Conservation (phyloP, 495 filamentous ascomycete species). For the Tricharina praecox region DNA sequence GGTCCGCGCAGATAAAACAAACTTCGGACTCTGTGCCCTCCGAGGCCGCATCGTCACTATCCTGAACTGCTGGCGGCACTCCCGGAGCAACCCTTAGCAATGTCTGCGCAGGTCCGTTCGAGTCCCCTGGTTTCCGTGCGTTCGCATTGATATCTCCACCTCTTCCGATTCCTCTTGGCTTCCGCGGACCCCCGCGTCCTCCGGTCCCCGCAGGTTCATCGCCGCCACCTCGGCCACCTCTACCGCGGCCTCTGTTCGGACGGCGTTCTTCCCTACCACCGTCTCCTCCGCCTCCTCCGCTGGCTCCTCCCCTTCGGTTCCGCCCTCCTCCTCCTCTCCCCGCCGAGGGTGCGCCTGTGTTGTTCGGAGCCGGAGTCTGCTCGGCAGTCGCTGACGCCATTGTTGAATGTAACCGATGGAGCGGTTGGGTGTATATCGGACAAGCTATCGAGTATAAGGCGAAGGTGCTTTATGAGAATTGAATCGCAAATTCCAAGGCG, state of each 20-base stretch:
- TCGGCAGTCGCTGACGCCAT: neutral
- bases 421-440: neutral
- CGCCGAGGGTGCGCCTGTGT: neutral
- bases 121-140: neutral
- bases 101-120: neutral
- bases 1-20: constrained; percentile 93
- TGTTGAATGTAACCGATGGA: neutral
- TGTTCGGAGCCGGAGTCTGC: neutral
- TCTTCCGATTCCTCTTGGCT: constrained; percentile 2
- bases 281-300: too few species aligned
- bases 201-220: constrained; percentile 4
- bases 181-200: constrained; percentile 1
- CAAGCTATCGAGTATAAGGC: neutral
- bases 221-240: too few species aligned
- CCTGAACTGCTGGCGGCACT: neutral
- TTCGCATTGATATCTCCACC: neutral
- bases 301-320: neutral
- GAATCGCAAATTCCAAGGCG: neutral
- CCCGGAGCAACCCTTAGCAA: neutral
- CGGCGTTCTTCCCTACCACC: too few species aligned
- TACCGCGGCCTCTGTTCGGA: too few species aligned
- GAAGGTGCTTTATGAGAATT: neutral
- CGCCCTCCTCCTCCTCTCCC: neutral
- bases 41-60: constrained; percentile 16
- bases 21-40: constrained; percentile 54